Evolutionary conservation across 2,329 filamentous ascomycete genomes (phyloP).

Genomic region (Setomelanomma holmii): DNA sequence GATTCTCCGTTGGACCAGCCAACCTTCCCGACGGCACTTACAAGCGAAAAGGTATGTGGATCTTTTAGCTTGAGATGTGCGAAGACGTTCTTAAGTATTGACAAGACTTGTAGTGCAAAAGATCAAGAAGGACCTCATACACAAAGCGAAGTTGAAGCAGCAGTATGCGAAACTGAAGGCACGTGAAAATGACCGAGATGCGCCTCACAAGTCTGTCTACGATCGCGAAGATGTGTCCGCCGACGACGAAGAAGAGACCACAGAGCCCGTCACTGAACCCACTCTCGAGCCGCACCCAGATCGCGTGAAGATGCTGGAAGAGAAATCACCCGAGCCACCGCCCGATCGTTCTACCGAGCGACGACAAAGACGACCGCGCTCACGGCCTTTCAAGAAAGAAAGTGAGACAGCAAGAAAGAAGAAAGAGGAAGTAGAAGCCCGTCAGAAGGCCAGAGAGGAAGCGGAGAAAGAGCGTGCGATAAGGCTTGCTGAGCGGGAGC

Average conservation of each 20-base stretch:
- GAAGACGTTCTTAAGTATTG: too few relatives aligned
- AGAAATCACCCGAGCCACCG: conserved; percentile 32
- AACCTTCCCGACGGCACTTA: conserved; percentile 91
- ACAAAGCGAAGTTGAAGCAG: conserved; percentile 92
- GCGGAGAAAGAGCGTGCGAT: conserved; percentile 65
- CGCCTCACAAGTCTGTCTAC: conserved; percentile 46
- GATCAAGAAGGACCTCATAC: conserved; percentile 87
- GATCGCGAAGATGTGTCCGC: conserved; percentile 37
- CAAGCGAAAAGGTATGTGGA: conserved; percentile 72
- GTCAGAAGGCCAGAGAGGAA: conserved; percentile 65
- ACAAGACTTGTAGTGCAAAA: conserved; percentile 69
- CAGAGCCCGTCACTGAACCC: conserved; percentile 33
- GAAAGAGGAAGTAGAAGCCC: conserved; percentile 70
- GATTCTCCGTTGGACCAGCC: conserved; percentile 85
- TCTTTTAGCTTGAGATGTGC: not conserved
- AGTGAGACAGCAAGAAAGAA: conserved; percentile 57
- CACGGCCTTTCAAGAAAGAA: conserved; percentile 54
- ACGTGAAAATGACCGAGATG: conserved; percentile 48
- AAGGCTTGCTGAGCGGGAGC: conserved; percentile 69
- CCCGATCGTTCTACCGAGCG: conserved; percentile 20
- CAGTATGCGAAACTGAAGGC: not conserved
- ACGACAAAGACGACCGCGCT: conserved; percentile 35
- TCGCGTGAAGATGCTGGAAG: conserved; percentile 65
- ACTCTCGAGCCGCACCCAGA: conserved; percentile 66
- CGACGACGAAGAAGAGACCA: conserved; percentile 27